These are phyloP conservation scores for Diaporthe citriasiana DNA, from an alignment of 2,329 filamentous ascomycete genomes.

Conservation along the genomic window DNA sequence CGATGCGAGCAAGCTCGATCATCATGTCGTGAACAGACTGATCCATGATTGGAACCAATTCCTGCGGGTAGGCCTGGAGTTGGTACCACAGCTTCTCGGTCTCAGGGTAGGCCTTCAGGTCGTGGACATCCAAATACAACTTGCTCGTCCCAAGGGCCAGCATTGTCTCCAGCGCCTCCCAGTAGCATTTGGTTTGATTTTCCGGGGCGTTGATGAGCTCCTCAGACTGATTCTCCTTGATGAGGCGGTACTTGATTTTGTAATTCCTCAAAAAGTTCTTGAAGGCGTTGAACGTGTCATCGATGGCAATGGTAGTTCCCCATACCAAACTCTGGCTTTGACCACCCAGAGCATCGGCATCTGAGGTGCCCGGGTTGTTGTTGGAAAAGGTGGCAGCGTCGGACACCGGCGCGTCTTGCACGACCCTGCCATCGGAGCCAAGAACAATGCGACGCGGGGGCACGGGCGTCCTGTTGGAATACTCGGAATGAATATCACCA, in stretches of 20 bases:
- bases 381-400: constrained; percentile 74
- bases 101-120: constrained; percentile 92
- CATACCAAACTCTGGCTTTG: constrained; percentile 88
- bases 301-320: constrained; percentile 96
- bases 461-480: constrained; percentile 69
- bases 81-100: constrained; percentile 97
- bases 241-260: constrained; percentile 93
- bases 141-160: constrained; percentile 85
- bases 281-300: constrained; percentile 88
- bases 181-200: constrained; percentile 85
- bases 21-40: constrained; percentile 93
- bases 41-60: constrained; percentile 98
- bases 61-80: constrained; percentile 91
- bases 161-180: constrained; percentile 91
- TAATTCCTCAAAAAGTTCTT: constrained; percentile 95
- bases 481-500: constrained; percentile 89
- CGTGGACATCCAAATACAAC: constrained; percentile 89
- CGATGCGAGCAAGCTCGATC: constrained; percentile 86
- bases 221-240: constrained; percentile 85
- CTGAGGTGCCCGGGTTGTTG: constrained; percentile 86
- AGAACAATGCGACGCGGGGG: constrained; percentile 69
- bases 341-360: constrained; percentile 89
- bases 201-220: constrained; percentile 79
- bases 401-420: constrained; percentile 67
- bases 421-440: constrained; percentile 70